A percentile compares a stretch with the other conserved stretches of the same genome.
phyloP scores from a whole-genome alignment of 768 basidiomycete genomes.

The Collybiopsis confluens region DNA sequence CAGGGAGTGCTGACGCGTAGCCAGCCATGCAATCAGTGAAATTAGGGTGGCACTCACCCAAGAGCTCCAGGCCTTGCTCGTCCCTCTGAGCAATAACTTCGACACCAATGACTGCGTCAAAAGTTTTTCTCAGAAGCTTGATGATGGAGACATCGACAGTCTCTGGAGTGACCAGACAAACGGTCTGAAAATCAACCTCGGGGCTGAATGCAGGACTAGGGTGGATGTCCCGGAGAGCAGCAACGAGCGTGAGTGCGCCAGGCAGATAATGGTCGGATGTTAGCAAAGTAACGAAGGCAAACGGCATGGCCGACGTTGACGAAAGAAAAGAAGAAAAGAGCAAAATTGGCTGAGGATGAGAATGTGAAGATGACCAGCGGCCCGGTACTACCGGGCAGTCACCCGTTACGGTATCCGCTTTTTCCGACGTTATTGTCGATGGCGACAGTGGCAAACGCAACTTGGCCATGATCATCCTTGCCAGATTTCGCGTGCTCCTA shows the following conservation, averaged over 20 bases:
- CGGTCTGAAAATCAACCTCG: constrained; percentile 69
- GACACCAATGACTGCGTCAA: constrained; percentile 85
- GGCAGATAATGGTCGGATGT: constrained; percentile 92
- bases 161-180: constrained; percentile 93
- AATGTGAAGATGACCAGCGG: too few species aligned
- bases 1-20: constrained; percentile 16
- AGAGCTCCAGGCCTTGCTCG: constrained; percentile 62
- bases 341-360: constrained; percentile 1
- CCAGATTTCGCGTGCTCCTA: neutral
- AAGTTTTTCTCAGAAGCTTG: constrained; percentile 74
- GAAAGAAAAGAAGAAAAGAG: constrained; percentile 19
- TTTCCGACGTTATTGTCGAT: neutral
- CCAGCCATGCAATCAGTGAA: neutral
- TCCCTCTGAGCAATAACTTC: constrained; percentile 78
- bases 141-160: constrained; percentile 81
- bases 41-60: constrained; percentile 64
- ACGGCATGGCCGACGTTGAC: constrained; percentile 45
- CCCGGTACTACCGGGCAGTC: too few species aligned
- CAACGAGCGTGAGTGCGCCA: constrained; percentile 83
- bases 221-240: constrained; percentile 81
- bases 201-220: constrained; percentile 50
- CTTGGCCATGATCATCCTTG: neutral
- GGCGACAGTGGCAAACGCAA: neutral
- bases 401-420: too few species aligned
- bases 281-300: constrained; percentile 89